Evolutionary conservation across 2,329 filamentous ascomycete genomes (phyloP).

Genomic region (Hortaea werneckii): DNA sequence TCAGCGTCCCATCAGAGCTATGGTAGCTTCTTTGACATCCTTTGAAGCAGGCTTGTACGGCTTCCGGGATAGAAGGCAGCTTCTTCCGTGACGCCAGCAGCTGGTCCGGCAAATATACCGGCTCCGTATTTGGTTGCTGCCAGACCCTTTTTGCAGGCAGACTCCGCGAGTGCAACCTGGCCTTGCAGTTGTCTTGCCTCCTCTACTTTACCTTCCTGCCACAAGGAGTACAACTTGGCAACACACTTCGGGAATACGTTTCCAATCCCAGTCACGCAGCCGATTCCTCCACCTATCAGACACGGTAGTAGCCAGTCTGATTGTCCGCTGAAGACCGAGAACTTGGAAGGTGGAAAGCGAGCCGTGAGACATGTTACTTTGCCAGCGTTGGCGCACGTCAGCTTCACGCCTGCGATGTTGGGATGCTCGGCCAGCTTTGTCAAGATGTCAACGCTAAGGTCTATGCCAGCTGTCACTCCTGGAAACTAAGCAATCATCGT

Average conservation of each 20-base stretch:
- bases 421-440: conserved; percentile 41
- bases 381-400: conserved; percentile 53
- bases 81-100: conserved; percentile 9
- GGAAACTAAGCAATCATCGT: conserved; percentile 42
- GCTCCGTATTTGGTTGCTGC: conserved; percentile 58
- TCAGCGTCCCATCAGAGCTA: not conserved
- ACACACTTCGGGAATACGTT: conserved; percentile 48
- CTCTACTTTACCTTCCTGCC: conserved; percentile 44
- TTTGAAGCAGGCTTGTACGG: conserved; percentile 7
- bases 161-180: conserved; percentile 55
- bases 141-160: conserved; percentile 57
- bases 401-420: conserved; percentile 54
- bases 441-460: conserved; percentile 55
- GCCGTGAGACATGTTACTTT: conserved; percentile 48
- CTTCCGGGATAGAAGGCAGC: conserved; percentile 7
- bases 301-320: conserved; percentile 53
- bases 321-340: conserved; percentile 56
- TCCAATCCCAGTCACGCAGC: conserved; percentile 42
- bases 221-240: conserved; percentile 49
- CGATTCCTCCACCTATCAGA: conserved; percentile 36
- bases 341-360: conserved; percentile 42
- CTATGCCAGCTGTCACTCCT: conserved; percentile 55
- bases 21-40: conserved; percentile 20
- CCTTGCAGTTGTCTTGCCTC: conserved; percentile 52
- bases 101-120: conserved; percentile 23